Conservation (phyloP, 805 yeast species). For the Komagataella pseudopastoris region DNA sequence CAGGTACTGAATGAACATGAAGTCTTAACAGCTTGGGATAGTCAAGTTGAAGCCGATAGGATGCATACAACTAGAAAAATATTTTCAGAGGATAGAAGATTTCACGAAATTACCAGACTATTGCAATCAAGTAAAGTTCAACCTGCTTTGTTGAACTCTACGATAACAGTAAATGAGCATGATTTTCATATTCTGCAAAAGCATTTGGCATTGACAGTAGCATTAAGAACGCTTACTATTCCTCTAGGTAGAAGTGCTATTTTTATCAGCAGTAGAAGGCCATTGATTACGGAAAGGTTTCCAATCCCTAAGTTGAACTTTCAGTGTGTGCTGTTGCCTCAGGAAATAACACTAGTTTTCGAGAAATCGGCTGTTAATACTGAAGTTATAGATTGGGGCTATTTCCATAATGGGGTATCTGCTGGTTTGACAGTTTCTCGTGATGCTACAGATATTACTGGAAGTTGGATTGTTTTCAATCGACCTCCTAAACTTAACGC, state of each 20-base stretch:
- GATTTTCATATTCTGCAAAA: conserved; percentile 41
- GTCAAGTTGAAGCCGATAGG: conserved; percentile 55
- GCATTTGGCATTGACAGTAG: conserved; percentile 43
- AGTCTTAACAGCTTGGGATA: conserved; percentile 50
- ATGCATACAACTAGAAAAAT: conserved; percentile 56
- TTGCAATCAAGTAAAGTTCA: conserved; percentile 62
- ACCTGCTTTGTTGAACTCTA: conserved; percentile 25
- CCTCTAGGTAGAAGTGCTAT: conserved; percentile 74
- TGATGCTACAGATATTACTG: conserved; percentile 56
- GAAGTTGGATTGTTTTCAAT: conserved; percentile 87
- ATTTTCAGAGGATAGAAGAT: conserved; percentile 68
- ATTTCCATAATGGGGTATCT: conserved; percentile 85
- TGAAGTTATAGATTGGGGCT: conserved; percentile 59
- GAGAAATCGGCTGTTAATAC: conserved; percentile 40
- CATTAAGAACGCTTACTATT: conserved; percentile 58
- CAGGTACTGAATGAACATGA: conserved; percentile 28
- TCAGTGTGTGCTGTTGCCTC: conserved; percentile 51
- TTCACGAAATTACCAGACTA: conserved; percentile 59
- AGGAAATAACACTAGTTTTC: conserved; percentile 42
- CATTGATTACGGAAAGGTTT: conserved; percentile 75
- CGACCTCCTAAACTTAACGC: conserved; percentile 59
- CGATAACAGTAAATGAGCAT: conserved; percentile 35
- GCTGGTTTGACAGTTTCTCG: conserved; percentile 69
- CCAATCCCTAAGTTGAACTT: conserved; percentile 68
- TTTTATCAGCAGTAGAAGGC: conserved; percentile 53